Evolutionary conservation across 1,284 basidiomycete genomes (phyloP).

Genomic region (Leccinum pallidistipes): DNA sequence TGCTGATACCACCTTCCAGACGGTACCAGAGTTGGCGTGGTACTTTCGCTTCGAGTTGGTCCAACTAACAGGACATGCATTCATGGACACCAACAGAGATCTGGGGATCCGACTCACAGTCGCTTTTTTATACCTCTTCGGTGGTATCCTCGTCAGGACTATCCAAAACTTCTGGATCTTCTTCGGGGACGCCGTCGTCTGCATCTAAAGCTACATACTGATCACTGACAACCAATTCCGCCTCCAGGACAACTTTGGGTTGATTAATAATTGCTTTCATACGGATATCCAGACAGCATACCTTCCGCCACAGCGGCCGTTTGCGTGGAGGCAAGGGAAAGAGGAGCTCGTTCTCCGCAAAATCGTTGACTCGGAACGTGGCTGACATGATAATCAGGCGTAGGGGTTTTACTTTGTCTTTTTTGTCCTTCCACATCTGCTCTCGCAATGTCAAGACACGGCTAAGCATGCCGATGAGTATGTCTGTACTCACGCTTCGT

Average conservation of each 20-base stretch:
- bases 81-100: neutral
- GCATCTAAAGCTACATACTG: constrained; percentile 55
- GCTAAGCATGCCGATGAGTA: constrained; percentile 94
- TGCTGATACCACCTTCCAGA: neutral
- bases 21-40: too few relatives aligned
- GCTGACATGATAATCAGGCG: constrained; percentile 99
- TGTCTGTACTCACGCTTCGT: constrained; percentile 97
- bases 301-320: constrained; percentile 26
- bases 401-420: constrained; percentile 62
- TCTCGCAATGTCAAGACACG: constrained; percentile 89
- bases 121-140: constrained; percentile 55
- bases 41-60: too few relatives aligned
- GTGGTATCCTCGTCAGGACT: constrained; percentile 59
- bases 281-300: constrained; percentile 7
- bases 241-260: constrained; percentile 58
- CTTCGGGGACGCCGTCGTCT: constrained; percentile 41
- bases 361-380: constrained; percentile 92
- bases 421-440: constrained; percentile 80
- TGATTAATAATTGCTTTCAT: neutral
- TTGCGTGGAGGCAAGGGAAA: constrained; percentile 74
- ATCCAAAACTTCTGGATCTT: constrained; percentile 29
- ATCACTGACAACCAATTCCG: constrained; percentile 60
- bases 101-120: constrained; percentile 46
- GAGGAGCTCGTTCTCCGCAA: constrained; percentile 83
- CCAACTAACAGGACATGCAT: constrained; percentile 43